Evolutionary conservation across 164 flowering plant species (phyloP).

Genomic region (Umbellularia californica): DNA sequence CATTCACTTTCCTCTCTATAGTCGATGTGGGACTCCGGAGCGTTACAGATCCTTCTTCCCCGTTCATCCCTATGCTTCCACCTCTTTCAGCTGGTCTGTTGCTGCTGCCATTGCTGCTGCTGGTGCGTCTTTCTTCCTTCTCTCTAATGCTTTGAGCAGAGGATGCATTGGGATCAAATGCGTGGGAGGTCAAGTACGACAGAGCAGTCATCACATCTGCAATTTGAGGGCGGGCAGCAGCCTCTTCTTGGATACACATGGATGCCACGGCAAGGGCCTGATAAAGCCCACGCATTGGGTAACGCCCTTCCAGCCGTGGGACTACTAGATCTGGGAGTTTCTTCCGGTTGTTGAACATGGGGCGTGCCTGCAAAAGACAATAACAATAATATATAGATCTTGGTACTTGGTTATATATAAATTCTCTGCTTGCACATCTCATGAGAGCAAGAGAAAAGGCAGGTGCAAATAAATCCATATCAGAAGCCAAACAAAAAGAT

Average conservation of each 20-base stretch:
- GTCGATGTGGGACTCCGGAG: no score
- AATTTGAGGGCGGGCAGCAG: slow-evolving; percentile 46
- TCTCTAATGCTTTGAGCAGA: slow-evolving; percentile 3
- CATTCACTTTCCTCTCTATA: no score
- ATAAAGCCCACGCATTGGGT: slow-evolving; percentile 46
- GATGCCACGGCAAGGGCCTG: slow-evolving; percentile 56
- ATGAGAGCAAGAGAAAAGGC: not conserved
- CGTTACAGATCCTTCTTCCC: slow-evolving; percentile 60
- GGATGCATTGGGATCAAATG: slow-evolving; percentile 26
- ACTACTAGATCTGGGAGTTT: slow-evolving; percentile 42
- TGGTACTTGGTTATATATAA: no score
- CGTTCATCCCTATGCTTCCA: slow-evolving; percentile 31
- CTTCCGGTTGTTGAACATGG: slow-evolving; percentile 39
- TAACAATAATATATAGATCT: not conserved
- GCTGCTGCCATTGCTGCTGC: slow-evolving; percentile 10
- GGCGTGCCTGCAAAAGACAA: slow-evolving; percentile 38
- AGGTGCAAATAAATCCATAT: not conserved
- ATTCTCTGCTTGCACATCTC: not conserved
- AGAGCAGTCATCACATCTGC: slow-evolving; percentile 58
- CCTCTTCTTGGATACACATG: slow-evolving; percentile 53
- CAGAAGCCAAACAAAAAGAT: not conserved
- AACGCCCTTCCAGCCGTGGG: slow-evolving; percentile 39
- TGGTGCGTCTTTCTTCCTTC: slow-evolving; percentile 22
- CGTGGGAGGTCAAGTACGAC: slow-evolving; percentile 37
- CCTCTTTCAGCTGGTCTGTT: slow-evolving; percentile 22